phyloP scores from a whole-genome alignment of 2,329 filamentous ascomycete species.

The Botrytis porri region DNA sequence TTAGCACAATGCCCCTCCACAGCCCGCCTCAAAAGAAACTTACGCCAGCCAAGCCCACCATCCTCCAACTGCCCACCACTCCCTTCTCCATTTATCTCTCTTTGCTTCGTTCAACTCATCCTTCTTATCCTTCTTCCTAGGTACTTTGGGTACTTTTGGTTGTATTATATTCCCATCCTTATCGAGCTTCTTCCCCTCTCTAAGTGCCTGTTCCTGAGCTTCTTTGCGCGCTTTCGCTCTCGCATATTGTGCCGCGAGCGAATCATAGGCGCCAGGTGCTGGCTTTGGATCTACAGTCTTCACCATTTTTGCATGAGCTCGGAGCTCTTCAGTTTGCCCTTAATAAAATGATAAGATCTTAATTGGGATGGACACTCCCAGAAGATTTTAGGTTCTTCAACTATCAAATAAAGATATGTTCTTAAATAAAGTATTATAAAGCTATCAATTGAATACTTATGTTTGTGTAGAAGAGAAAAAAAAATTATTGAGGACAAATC shows the following conservation, averaged over 20 bases:
- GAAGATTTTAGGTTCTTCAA: not conserved
- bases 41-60: constrained; percentile 38
- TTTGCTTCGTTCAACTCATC: constrained; percentile 35
- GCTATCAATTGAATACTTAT: not conserved
- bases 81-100: constrained; percentile 29
- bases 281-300: constrained; percentile 30
- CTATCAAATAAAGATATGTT: not conserved
- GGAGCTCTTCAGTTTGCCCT: not conserved
- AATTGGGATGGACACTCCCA: not conserved
- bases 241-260: constrained; percentile 37
- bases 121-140: constrained; percentile 29
- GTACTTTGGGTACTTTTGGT: constrained; percentile 15
- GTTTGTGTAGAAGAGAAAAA: not conserved
- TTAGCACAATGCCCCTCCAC: constrained; percentile 22
- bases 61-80: constrained; percentile 36
- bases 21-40: constrained; percentile 26
- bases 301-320: constrained; percentile 25
- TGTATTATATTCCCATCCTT: constrained; percentile 17
- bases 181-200: constrained; percentile 21
- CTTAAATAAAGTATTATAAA: not conserved
- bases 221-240: constrained; percentile 36
- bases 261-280: constrained; percentile 33
- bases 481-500: constrained; percentile 15
- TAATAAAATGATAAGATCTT: not conserved
- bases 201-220: constrained; percentile 30